Base-by-base conservation (phyloP, 768 basidiomycete genomes). In the Suillus variegatus region DNA sequence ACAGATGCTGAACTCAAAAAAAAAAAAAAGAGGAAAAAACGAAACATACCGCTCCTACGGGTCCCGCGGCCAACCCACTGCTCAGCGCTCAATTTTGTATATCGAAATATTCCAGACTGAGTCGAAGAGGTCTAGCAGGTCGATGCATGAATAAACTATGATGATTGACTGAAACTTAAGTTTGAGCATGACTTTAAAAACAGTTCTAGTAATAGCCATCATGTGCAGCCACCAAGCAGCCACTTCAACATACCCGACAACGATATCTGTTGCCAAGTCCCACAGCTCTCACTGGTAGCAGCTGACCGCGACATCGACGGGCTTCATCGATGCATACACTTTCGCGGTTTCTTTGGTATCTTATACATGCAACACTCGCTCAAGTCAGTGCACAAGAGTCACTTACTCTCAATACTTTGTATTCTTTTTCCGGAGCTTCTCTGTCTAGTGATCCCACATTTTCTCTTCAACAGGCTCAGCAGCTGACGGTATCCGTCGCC, bases 401-500 rank as follows among this genome's bases (percentile, higher is more conserved):
- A 16, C 76, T 86, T 41, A 18, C 72, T 4, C 66, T 85, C 40
- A 80, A 85, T 64, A 69, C 75, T 0, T 64, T 80, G n/a, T 61
- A 73, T 7, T 72, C 74, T 2, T 81, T 85, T 60, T 66, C 70
- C 14, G 68, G 75, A 28, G 64, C 72, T 9, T 63, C 70, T 16
- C 64, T 71, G 28, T 77, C 82, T 28, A 75, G 71, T 66, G 73
- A 79, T 25, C 74, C 81, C 0, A 70, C 78, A 3, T 83, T 85
- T 60, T 71, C 70, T 14, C 73, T 87, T 14, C 85, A 85, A 1
- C 55, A 73, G 0, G 75, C 80, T 6, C 65, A 74, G 6, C 76
- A 75, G 49, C 71, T 85, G 38, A 79, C 78, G 20, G 76, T 87
- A n/a, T 81, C 82, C 14, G 68, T 88, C 54, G 86, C 86, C 0